These are phyloP conservation scores for Chlamydomonas eustigma DNA, from an alignment of 139 green algal genomes.

Conservation along the genomic window DNA sequence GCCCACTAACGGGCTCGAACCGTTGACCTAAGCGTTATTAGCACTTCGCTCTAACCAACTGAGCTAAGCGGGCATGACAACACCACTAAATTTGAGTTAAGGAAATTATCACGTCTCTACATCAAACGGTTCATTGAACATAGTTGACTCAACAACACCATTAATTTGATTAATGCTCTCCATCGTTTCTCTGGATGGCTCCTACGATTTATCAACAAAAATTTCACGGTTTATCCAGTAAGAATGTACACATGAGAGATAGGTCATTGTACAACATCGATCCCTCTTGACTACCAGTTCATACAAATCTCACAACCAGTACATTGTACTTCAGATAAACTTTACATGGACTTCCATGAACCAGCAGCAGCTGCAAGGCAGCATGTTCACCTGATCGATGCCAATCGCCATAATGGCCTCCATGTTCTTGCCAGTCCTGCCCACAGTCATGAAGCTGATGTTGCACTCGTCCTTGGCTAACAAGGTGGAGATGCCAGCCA, in stretches of 20 bases:
- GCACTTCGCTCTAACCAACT: too few relatives aligned
- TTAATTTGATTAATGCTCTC: conserved; percentile 27
- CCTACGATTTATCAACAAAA: conserved; percentile 6
- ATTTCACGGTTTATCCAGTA: background rate
- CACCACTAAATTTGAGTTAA: too few relatives aligned
- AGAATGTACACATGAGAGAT: background rate
- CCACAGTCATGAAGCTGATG: conserved; percentile 93
- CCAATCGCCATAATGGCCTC: conserved; percentile 94
- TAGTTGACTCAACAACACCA: conserved; percentile 37
- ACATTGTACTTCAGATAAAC: background rate
- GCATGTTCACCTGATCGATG: conserved; percentile 71
- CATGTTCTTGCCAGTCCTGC: conserved; percentile 12
- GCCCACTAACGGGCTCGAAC: too few relatives aligned
- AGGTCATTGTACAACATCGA: background rate
- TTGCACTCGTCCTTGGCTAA: conserved; percentile 78
- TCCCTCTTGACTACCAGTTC: background rate
- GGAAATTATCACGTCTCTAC: too few relatives aligned
- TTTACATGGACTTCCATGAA: background rate
- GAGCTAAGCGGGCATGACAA: too few relatives aligned
- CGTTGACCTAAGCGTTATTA: too few relatives aligned
- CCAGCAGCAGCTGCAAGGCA: too few relatives aligned
- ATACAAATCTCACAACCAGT: background rate
- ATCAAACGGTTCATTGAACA: conserved; percentile 43
- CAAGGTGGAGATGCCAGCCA: conserved; percentile 69
- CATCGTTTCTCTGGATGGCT: conserved; percentile 25